These are phyloP conservation scores for Hebeloma cylindrosporum DNA, from an alignment of 768 basidiomycete genomes.

Conservation along the genomic window DNA sequence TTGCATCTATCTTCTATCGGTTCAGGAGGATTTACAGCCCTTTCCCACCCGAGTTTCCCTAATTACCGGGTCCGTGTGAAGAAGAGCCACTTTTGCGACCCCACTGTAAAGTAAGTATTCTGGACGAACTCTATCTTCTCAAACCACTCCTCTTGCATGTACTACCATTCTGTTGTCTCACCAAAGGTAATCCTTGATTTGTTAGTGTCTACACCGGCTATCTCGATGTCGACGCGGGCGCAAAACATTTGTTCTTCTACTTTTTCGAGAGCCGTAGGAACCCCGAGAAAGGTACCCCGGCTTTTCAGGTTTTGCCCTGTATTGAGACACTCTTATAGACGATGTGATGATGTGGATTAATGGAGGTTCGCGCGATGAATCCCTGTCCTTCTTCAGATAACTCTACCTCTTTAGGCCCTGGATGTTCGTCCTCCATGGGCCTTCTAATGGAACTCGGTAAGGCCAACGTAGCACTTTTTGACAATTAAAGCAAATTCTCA, in stretches of 20 bases:
- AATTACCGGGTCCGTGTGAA: slow-evolving; percentile 56
- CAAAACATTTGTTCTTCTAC: slow-evolving; percentile 69
- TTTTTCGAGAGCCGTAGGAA: slow-evolving; percentile 71
- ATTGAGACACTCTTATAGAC: too few relatives aligned
- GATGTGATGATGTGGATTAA: slow-evolving; percentile 60
- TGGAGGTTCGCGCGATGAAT: slow-evolving; percentile 34
- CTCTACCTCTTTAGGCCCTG: slow-evolving; percentile 32
- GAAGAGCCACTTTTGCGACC: slow-evolving; percentile 55
- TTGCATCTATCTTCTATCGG: slow-evolving; percentile 33
- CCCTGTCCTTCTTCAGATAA: background rate
- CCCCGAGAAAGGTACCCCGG: slow-evolving; percentile 50
- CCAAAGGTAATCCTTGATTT: background rate
- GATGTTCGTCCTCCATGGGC: slow-evolving; percentile 50
- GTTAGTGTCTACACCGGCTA: slow-evolving; percentile 61
- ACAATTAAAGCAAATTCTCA: slow-evolving; percentile 1
- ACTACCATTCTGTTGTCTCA: too few relatives aligned
- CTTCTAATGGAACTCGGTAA: slow-evolving; percentile 74
- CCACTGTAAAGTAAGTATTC: slow-evolving; percentile 48
- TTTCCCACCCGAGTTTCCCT: slow-evolving; percentile 51
- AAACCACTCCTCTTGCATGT: background rate
- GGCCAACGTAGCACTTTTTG: slow-evolving; percentile 30
- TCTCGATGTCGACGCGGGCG: slow-evolving; percentile 58
- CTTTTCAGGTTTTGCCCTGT: too few relatives aligned
- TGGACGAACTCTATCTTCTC: background rate
- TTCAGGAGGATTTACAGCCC: slow-evolving; percentile 32